These are phyloP conservation scores for Aspergillus campestris DNA, from an alignment of 495 filamentous ascomycete genomes.

Conservation along the genomic window DNA sequence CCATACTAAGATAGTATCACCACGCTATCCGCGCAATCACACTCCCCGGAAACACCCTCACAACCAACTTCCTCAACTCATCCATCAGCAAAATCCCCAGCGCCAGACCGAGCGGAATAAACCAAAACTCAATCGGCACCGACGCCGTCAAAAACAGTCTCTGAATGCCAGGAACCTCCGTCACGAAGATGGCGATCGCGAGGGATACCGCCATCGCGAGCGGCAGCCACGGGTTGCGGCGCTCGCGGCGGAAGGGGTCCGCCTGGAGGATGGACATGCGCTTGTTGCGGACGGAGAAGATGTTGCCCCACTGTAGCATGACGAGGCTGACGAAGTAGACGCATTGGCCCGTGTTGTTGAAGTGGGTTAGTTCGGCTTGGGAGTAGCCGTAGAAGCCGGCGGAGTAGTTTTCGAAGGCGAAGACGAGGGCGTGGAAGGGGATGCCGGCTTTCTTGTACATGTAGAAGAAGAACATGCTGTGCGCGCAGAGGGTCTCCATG, in stretches of 20 bases:
- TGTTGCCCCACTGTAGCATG: constrained; percentile 44
- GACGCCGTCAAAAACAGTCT: constrained; percentile 37
- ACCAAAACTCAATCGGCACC: constrained; percentile 43
- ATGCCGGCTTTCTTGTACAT: constrained; percentile 37
- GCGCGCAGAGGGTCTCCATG: constrained; percentile 39
- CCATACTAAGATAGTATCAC: too few species aligned
- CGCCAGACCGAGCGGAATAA: constrained; percentile 41
- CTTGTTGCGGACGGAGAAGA: constrained; percentile 41
- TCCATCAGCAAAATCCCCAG: constrained; percentile 42
- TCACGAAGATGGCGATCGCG: constrained; percentile 44
- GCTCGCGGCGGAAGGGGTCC: constrained; percentile 38
- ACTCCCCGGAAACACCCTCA: constrained; percentile 35
- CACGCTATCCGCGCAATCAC: constrained; percentile 36
- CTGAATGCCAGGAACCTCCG: constrained; percentile 42
- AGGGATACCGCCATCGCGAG: constrained; percentile 34
- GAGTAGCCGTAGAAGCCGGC: constrained; percentile 43
- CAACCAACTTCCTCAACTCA: constrained; percentile 40
- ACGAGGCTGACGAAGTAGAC: constrained; percentile 72
- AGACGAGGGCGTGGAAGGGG: constrained; percentile 33
- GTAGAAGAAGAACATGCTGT: constrained; percentile 46
- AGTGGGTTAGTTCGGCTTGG: constrained; percentile 27
- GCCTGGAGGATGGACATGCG: constrained; percentile 43
- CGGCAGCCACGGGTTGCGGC: constrained; percentile 44
- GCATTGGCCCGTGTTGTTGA: constrained; percentile 47
- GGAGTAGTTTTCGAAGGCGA: constrained; percentile 38